A percentile compares a stretch with the other conserved stretches of the same genome.
Conservation (phyloP, 1,284 basidiomycete species). For the Rhodotorula mucilaginosa region DNA sequence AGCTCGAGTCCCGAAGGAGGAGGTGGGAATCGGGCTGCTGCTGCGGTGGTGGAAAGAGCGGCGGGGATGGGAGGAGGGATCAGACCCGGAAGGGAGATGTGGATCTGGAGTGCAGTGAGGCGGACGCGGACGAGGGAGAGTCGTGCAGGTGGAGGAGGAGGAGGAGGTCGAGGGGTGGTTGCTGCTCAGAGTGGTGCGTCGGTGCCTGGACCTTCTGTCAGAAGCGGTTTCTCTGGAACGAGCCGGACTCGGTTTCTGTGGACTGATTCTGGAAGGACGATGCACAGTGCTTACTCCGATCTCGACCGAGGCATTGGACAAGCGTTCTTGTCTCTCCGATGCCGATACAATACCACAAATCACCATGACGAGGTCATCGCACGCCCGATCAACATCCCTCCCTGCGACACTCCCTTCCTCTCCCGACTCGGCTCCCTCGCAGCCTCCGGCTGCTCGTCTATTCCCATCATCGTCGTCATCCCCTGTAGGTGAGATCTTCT, state of each 20-base stretch:
- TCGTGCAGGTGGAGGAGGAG: neutral
- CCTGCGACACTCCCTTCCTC: neutral
- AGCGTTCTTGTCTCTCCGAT: neutral
- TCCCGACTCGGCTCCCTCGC: too few species aligned
- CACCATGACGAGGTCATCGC: neutral
- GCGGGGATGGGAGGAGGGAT: conserved; percentile 12
- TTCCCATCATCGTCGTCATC: neutral
- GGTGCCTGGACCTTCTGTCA: too few species aligned
- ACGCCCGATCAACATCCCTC: neutral
- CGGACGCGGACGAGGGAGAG: neutral
- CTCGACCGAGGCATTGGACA: neutral
- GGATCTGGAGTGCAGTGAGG: conserved; percentile 17
- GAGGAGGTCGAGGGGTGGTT: neutral
- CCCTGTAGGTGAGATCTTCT: neutral
- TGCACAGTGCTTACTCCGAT: too few species aligned
- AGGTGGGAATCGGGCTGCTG: neutral
- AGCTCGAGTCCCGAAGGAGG: too few species aligned
- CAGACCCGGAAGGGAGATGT: conserved; percentile 17
- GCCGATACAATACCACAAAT: neutral
- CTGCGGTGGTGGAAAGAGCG: neutral
- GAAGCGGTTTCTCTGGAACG: too few species aligned
- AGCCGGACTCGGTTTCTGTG: too few species aligned
- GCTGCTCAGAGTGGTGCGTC: too few species aligned
- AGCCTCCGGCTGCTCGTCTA: neutral
- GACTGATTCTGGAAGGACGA: too few species aligned